These are phyloP conservation scores for Aspergillus mulundensis DNA, from an alignment of 495 filamentous ascomycete species.

Conservation along the genomic window DNA sequence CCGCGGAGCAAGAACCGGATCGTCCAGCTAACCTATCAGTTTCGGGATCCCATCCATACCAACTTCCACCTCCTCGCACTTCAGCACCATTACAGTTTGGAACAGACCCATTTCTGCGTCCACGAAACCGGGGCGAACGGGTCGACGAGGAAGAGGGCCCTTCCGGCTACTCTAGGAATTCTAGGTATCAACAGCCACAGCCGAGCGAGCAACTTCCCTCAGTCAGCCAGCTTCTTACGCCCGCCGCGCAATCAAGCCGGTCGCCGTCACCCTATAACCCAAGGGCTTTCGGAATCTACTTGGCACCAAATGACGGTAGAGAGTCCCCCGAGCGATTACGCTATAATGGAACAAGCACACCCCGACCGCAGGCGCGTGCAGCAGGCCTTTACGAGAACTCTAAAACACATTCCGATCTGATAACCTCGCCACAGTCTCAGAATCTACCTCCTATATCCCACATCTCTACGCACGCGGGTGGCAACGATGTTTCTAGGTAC, in stretches of 20 bases:
- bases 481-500: conserved; percentile 16
- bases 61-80: conserved; percentile 48
- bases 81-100: conserved; percentile 41
- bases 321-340: conserved; percentile 21
- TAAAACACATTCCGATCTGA: conserved; percentile 21
- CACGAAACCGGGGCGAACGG: conserved; percentile 29
- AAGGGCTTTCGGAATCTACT: conserved; percentile 21
- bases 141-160: conserved; percentile 21
- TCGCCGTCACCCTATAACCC: conserved; percentile 29
- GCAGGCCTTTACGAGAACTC: conserved; percentile 19
- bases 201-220: conserved; percentile 41
- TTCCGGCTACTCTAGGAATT: conserved; percentile 15
- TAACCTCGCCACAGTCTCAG: conserved; percentile 19
- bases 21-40: conserved; percentile 34
- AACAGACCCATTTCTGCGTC: conserved; percentile 36
- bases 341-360: conserved; percentile 21
- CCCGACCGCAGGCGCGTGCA: conserved; percentile 13
- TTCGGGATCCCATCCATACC: conserved; percentile 39
- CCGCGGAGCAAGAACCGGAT: conserved; percentile 29
- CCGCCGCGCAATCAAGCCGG: conserved; percentile 27
- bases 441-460: conserved; percentile 35
- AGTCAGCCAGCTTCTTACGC: conserved; percentile 46
- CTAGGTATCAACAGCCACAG: conserved; percentile 18
- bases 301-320: conserved; percentile 18
- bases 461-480: conserved; percentile 25